A percentile compares a stretch with the other conserved stretches of the same genome.
phyloP scores from a whole-genome alignment of 495 filamentous ascomycete species.

The Talaromyces stipitatus region DNA sequence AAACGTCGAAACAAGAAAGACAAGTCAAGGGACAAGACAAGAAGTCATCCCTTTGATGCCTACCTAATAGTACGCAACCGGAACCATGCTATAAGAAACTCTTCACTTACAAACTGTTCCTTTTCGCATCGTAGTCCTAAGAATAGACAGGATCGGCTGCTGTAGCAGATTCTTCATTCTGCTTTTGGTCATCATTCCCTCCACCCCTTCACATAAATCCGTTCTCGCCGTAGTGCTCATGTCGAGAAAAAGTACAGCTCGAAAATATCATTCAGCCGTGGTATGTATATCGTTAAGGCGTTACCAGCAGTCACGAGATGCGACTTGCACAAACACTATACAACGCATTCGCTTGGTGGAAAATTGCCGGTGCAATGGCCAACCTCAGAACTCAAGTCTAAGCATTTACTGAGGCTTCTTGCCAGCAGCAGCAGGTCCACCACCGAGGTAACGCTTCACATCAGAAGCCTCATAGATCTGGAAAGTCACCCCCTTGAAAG shows the following conservation, averaged over 20 bases:
- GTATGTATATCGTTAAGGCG: background rate
- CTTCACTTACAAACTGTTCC: background rate
- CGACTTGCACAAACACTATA: background rate
- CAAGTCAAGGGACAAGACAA: slow-evolving; percentile 10
- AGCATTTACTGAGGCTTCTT: slow-evolving; percentile 52
- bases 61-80: background rate
- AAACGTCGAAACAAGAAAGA: background rate
- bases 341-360: background rate
- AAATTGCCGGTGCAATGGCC: background rate
- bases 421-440: slow-evolving; percentile 34
- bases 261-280: background rate
- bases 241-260: background rate
- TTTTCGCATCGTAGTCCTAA: background rate
- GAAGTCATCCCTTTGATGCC: background rate
- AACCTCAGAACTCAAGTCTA: background rate
- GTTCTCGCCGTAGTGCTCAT: background rate
- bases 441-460: slow-evolving; percentile 57
- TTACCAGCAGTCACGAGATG: background rate
- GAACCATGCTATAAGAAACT: background rate
- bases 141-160: background rate
- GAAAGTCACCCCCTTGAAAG: slow-evolving; percentile 62
- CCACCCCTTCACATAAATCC: background rate
- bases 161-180: background rate
- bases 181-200: background rate
- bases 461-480: slow-evolving; percentile 78